Evolutionary conservation across 257 asterid genomes (phyloP).

Genomic region (Solanum bukasovii): DNA sequence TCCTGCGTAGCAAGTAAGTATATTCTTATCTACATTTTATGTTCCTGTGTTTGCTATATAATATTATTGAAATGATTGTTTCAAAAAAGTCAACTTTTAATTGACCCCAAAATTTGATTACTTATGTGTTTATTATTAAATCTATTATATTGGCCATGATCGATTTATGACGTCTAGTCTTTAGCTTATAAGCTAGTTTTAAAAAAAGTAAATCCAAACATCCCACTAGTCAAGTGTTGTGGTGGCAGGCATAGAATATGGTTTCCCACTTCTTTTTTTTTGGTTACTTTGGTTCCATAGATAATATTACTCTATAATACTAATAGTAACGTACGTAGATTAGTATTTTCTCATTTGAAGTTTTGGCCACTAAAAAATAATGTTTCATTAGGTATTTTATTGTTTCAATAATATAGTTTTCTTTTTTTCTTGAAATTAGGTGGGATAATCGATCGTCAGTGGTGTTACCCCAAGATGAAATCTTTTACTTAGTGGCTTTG

Average conservation of each 20-base stretch:
- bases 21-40: background rate
- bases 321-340: background rate
- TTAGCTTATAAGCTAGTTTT: no score
- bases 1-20: conserved; percentile 71
- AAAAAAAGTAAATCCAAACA: no score
- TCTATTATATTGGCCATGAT: background rate
- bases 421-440: conserved; percentile 15
- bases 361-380: background rate
- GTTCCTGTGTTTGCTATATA: background rate
- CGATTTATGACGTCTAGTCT: no score
- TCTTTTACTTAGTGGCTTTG: conserved; percentile 72
- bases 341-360: background rate
- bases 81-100: background rate
- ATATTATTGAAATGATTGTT: background rate
- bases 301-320: background rate
- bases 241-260: no score
- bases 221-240: no score
- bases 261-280: no score
- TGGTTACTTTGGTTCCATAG: background rate
- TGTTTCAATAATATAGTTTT: no score
- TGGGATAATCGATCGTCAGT: conserved; percentile 75
- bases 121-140: background rate
- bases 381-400: background rate
- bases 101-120: background rate
- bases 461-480: conserved; percentile 55